Conservation (phyloP, 1,139 yeast genomes). For the Candida sojae region DNA sequence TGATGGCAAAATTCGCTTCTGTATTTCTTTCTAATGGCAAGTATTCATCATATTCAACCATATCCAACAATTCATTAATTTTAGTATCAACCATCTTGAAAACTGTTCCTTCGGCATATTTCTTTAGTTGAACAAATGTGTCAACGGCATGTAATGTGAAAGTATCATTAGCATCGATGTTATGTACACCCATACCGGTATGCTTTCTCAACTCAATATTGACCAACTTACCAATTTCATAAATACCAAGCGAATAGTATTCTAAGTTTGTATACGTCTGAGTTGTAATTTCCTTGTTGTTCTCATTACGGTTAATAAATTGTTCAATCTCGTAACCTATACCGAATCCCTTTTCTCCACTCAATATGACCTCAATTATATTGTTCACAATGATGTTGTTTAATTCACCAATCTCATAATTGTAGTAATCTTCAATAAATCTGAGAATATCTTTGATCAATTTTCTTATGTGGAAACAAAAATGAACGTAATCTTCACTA, state of each 20-base stretch:
- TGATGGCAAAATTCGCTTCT: constrained; percentile 75
- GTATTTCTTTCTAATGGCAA: constrained; percentile 45
- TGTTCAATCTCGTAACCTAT: constrained; percentile 67
- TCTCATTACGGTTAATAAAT: constrained; percentile 59
- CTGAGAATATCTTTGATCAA: constrained; percentile 55
- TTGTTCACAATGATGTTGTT: constrained; percentile 53
- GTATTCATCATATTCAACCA: constrained; percentile 85
- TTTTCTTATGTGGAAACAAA: constrained; percentile 73
- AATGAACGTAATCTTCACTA: constrained; percentile 83
- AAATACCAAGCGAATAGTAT: constrained; percentile 67
- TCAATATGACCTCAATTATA: constrained; percentile 69
- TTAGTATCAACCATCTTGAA: constrained; percentile 80
- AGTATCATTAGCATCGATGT: constrained; percentile 40
- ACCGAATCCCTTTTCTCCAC: constrained; percentile 50
- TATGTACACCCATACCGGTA: constrained; percentile 54
- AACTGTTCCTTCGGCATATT: constrained; percentile 77
- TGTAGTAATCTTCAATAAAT: constrained; percentile 69
- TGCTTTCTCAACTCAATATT: constrained; percentile 47
- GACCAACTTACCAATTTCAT: constrained; percentile 53
- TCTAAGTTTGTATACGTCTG: constrained; percentile 88
- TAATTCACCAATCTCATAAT: constrained; percentile 46
- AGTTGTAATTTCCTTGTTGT: constrained; percentile 86
- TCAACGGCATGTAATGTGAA: constrained; percentile 45
- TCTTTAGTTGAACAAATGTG: constrained; percentile 61
- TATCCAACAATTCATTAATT: constrained; percentile 76